phyloP scores from a whole-genome alignment of 331 rosid species.

The Quercus tomentella region DNA sequence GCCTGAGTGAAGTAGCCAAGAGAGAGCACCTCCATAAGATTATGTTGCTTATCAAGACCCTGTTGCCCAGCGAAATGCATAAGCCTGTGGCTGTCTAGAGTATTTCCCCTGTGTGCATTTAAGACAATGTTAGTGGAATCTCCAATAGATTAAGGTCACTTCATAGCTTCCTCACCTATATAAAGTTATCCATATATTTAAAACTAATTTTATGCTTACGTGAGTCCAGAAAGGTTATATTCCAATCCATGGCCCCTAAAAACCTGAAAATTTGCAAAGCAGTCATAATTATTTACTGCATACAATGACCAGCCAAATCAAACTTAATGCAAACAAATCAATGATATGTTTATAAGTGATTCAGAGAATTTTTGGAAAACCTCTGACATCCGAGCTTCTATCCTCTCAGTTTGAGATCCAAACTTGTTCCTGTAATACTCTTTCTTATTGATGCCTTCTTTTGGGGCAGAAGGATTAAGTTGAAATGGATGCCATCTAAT shows the following conservation, averaged over 20 bases:
- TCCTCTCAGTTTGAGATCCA: slow-evolving; percentile 49
- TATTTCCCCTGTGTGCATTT: slow-evolving; percentile 68
- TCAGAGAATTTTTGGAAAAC: slow-evolving; percentile 29
- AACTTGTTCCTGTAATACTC: slow-evolving; percentile 56
- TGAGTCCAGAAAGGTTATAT: slow-evolving; percentile 66
- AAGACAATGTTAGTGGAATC: slow-evolving; percentile 14
- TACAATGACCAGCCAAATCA: slow-evolving; percentile 5
- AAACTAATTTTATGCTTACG: slow-evolving; percentile 51
- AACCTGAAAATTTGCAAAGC: slow-evolving; percentile 47
- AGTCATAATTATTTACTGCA: not conserved
- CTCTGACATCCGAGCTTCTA: slow-evolving; percentile 81
- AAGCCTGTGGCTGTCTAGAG: slow-evolving; percentile 91
- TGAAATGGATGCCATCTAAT: slow-evolving; percentile 87
- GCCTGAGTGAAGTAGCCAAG: slow-evolving; percentile 83
- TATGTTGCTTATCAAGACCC: slow-evolving; percentile 68
- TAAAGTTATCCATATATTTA: not conserved
- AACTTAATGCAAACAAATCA: not conserved
- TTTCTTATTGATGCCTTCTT: slow-evolving; percentile 70
- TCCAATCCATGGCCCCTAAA: slow-evolving; percentile 50
- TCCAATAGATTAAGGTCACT: not conserved
- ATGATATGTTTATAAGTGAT: not conserved
- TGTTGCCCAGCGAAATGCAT: slow-evolving; percentile 68
- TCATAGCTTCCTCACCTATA: not conserved
- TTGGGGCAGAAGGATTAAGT: slow-evolving; percentile 69
- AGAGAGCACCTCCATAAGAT: slow-evolving; percentile 70